phyloP scores from a whole-genome alignment of 2,329 filamentous ascomycete species.

The Colletotrichum nymphaeae region DNA sequence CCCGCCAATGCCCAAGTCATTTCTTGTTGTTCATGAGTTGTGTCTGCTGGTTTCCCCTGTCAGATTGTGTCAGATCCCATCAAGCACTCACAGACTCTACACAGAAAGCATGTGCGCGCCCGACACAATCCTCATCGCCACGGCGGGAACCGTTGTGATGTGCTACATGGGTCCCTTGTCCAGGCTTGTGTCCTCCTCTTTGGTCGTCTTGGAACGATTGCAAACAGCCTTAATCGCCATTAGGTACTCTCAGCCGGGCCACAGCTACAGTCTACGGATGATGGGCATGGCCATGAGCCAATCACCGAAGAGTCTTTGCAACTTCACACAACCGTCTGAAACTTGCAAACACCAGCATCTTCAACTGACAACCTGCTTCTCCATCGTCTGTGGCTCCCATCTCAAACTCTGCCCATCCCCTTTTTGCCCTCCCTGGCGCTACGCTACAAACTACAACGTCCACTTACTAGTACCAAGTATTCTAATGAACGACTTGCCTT shows the following conservation, averaged over 20 bases:
- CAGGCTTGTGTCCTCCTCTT: background rate
- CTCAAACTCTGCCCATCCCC: background rate
- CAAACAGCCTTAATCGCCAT: constrained; percentile 15
- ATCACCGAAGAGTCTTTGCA: background rate
- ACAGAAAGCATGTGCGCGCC: background rate
- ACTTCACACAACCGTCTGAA: constrained; percentile 30
- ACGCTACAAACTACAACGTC: background rate
- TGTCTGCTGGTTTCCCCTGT: background rate
- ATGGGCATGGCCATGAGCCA: background rate
- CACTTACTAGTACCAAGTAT: background rate
- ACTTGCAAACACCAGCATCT: constrained; percentile 7
- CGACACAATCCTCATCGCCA: background rate
- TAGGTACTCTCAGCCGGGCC: background rate
- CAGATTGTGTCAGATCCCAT: constrained; percentile 17
- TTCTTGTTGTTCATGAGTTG: background rate
- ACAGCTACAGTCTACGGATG: background rate
- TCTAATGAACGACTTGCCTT: background rate
- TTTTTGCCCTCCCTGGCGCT: background rate
- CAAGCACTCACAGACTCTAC: background rate
- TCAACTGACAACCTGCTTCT: background rate
- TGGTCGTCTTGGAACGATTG: background rate
- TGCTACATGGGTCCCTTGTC: constrained; percentile 6
- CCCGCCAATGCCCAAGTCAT: background rate
- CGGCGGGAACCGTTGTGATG: background rate
- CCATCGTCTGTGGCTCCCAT: background rate